phyloP scores from a whole-genome alignment of 257 asterid genomes.

The Lycium ferocissimum region DNA sequence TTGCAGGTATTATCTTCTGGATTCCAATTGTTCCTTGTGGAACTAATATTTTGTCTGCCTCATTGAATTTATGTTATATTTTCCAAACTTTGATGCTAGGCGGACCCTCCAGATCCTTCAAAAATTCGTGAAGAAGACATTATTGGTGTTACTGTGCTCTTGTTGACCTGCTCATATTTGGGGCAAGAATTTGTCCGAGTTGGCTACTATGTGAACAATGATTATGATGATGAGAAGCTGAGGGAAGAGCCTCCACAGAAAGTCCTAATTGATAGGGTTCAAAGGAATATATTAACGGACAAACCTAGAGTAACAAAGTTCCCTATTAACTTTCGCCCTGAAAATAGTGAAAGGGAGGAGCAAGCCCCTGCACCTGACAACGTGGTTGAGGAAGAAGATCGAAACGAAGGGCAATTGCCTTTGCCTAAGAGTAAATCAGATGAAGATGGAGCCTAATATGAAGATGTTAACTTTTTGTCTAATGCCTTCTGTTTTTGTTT shows the following conservation, averaged over 20 bases:
- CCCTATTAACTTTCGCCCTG: constrained; percentile 87
- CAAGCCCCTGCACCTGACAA: constrained; percentile 60
- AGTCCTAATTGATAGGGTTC: constrained; percentile 78
- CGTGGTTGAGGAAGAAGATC: constrained; percentile 60
- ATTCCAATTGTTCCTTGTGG: no score
- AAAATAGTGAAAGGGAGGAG: constrained; percentile 63
- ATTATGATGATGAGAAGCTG: constrained; percentile 84
- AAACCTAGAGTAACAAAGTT: constrained; percentile 96
- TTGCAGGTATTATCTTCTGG: constrained; percentile 65
- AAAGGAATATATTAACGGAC: constrained; percentile 80
- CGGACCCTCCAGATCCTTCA: constrained; percentile 93
- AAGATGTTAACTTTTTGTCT: not conserved
- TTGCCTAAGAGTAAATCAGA: constrained; percentile 37
- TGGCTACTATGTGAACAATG: constrained; percentile 94
- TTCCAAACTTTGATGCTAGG: constrained; percentile 39
- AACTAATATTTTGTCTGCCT: no score
- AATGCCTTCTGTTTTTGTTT: constrained; percentile 14
- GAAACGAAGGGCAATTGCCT: constrained; percentile 52
- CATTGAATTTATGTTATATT: constrained; percentile 1
- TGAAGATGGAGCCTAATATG: constrained; percentile 44
- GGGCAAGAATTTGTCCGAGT: constrained; percentile 94
- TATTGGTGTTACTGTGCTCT: no score
- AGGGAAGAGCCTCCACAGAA: constrained; percentile 92
- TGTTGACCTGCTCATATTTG: constrained; percentile 90
- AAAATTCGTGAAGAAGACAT: constrained; percentile 97